Base-by-base conservation (phyloP, 2,329 filamentous ascomycete genomes). In the Trichophyton benhamiae region DNA sequence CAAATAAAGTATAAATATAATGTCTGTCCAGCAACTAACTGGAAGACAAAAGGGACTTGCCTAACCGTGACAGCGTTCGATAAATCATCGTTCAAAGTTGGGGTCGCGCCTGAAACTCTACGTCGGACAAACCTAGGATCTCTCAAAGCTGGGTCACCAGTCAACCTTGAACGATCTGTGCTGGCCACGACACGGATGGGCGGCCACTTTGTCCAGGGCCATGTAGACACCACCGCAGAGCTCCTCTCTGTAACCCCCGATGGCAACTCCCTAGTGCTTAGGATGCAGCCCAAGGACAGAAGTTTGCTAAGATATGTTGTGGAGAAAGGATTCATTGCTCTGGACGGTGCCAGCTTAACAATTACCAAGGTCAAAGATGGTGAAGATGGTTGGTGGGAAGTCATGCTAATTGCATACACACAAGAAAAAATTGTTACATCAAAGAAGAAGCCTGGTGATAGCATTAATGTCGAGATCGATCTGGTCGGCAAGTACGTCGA, bases 361-460 rank as follows among this genome's bases (percentile, higher is more conserved):
- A 83, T 99, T 1, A 97, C 92, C 1, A 82, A 83, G 66, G 92
- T 97, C 33, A 78, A 92, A 68, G 92, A 96, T 73, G 81, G 71
- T 3, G 82, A 84, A 66, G 86, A 87, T 48, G 95, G 90, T 73
- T 96, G 87, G 83, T 87, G 82, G 77, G 94, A 97, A 81, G 87
- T 99, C 58, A 99, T 99, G 94, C 80, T 99, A 64, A 96, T 99
- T 73, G 83, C 88, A 7, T 99, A 99, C 75, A 96, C 94, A 9
- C 94, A 97, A 78, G 89, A 92, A 75, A 88, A 88, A 74, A 86
- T 99, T 15, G 87, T 95, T 15, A 85, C 90, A 65, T 89, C 88
- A 1, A 79, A 78, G 59, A 96, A 96, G 82, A 79, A 82, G 74
- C 76, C 82, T 33, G 91, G 91, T 1, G 89, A 95, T 4, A 82